phyloP scores from a whole-genome alignment of 352 stramenopile genomes.

The Phytophthora pseudosyringae region DNA sequence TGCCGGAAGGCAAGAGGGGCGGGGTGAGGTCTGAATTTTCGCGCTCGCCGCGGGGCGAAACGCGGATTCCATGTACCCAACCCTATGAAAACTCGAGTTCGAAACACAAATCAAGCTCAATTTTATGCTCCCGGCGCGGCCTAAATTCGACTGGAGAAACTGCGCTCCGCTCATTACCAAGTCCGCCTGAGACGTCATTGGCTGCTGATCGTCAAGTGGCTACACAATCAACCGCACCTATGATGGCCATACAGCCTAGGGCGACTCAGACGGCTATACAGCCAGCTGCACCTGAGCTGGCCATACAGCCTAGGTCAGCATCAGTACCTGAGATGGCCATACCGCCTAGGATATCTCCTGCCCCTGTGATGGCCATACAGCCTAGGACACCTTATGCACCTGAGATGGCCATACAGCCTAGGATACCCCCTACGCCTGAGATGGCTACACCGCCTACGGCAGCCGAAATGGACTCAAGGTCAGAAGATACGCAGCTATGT shows the following conservation, averaged over 20 bases:
- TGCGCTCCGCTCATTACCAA: background rate
- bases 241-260: conserved; percentile 15
- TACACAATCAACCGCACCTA: too few relatives aligned
- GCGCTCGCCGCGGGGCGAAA: conserved; percentile 1
- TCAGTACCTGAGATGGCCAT: background rate
- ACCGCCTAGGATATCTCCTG: conserved; percentile 1
- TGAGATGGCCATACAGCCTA: conserved; percentile 10
- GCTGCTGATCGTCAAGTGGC: too few relatives aligned
- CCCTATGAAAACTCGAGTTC: background rate
- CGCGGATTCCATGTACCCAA: background rate
- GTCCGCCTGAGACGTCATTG: background rate
- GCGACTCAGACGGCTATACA: conserved; percentile 3
- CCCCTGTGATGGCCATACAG: conserved; percentile 4
- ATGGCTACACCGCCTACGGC: background rate
- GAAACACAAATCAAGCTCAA: background rate
- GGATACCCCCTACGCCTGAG: background rate
- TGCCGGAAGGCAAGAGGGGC: conserved; percentile 10
- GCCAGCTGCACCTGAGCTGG: background rate
- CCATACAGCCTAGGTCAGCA: conserved; percentile 6
- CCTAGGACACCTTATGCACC: background rate
- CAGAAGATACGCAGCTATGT: background rate
- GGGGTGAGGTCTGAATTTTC: background rate
- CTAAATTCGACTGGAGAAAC: background rate
- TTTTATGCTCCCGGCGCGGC: background rate
- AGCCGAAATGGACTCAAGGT: conserved; percentile 3